Percentiles rank a stretch among this genome's conserved stretches.
Conservation (phyloP, 768 basidiomycete genomes). For the Tricholoma matsutake region DNA sequence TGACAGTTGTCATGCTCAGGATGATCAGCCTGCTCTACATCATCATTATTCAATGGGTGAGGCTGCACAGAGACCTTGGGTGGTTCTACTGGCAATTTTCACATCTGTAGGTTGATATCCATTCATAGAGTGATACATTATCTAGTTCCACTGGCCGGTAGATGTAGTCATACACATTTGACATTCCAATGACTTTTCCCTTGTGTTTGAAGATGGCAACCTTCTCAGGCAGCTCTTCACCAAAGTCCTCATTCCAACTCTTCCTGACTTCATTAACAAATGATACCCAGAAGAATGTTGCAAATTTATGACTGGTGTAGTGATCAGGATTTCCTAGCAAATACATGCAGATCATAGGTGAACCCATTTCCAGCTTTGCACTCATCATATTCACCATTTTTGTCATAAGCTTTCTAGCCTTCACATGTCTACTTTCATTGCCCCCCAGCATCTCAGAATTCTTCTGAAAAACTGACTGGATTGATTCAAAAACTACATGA, state of each 20-base stretch:
- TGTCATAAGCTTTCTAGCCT: slow-evolving; percentile 21
- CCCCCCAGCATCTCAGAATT: slow-evolving; percentile 20
- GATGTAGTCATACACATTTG: slow-evolving; percentile 31
- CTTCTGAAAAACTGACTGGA: slow-evolving; percentile 22
- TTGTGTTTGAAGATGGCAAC: slow-evolving; percentile 16
- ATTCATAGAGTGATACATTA: slow-evolving; percentile 24
- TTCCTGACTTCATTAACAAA: slow-evolving; percentile 24
- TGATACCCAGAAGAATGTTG: slow-evolving; percentile 28
- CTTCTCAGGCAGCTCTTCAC: slow-evolving; percentile 13
- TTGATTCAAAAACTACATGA: slow-evolving; percentile 32
- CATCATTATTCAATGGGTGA: not conserved
- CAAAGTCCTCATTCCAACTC: slow-evolving; percentile 10
- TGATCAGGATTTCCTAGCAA: slow-evolving; percentile 35
- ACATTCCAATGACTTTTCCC: slow-evolving; percentile 19
- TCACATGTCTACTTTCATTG: slow-evolving; percentile 5
- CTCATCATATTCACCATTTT: slow-evolving; percentile 28
- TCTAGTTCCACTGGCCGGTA: slow-evolving; percentile 19
- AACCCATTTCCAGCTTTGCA: slow-evolving; percentile 27
- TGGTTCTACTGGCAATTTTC: not conserved
- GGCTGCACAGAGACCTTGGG: not conserved
- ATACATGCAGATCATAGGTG: slow-evolving; percentile 34
- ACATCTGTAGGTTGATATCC: slow-evolving; percentile 16
- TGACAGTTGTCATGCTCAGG: not conserved
- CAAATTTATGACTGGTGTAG: slow-evolving; percentile 35
- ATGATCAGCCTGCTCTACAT: not conserved